These are phyloP conservation scores for Bryoerythrophyllum caledonicum DNA, from an alignment of 225 moss, liverwort and hornwort species.

Conservation along the genomic window DNA sequence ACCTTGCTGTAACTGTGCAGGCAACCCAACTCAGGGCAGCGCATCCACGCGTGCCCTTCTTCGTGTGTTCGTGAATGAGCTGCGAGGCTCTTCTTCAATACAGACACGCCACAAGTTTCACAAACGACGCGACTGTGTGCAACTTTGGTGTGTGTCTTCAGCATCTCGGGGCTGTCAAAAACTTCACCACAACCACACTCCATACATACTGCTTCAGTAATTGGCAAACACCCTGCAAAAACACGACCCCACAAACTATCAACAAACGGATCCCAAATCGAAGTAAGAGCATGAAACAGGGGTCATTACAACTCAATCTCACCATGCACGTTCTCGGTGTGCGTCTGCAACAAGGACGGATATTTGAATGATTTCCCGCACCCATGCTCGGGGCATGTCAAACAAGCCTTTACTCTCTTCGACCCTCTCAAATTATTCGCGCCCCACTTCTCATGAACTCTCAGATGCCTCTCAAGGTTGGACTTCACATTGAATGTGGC, in stretches of 20 bases:
- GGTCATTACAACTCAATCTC: neutral
- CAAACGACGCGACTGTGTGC: conserved; percentile 32
- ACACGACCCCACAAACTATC: neutral
- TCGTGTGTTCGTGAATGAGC: conserved; percentile 31
- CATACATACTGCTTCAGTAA: conserved; percentile 31
- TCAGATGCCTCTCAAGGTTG: conserved; percentile 71
- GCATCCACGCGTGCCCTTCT: conserved; percentile 13
- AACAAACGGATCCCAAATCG: neutral
- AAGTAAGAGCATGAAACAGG: neutral
- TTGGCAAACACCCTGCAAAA: conserved; percentile 13
- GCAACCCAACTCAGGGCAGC: conserved; percentile 40
- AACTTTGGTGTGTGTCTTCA: conserved; percentile 22
- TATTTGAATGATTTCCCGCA: conserved; percentile 61
- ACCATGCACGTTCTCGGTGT: conserved; percentile 57
- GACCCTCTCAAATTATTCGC: conserved; percentile 26
- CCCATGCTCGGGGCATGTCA: conserved; percentile 40
- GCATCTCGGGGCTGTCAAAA: conserved; percentile 16
- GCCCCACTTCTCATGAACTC: conserved; percentile 45
- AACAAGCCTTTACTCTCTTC: conserved; percentile 6
- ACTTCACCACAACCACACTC: conserved; percentile 41
- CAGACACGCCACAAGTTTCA: conserved; percentile 40
- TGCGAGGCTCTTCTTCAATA: conserved; percentile 23
- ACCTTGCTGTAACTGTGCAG: conserved; percentile 41
- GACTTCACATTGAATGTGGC: conserved; percentile 45
- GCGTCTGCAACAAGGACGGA: conserved; percentile 48